A percentile compares a stretch with the other conserved stretches of the same genome.
Conservation (phyloP, 768 basidiomycete species). For the Trametes maxima region DNA sequence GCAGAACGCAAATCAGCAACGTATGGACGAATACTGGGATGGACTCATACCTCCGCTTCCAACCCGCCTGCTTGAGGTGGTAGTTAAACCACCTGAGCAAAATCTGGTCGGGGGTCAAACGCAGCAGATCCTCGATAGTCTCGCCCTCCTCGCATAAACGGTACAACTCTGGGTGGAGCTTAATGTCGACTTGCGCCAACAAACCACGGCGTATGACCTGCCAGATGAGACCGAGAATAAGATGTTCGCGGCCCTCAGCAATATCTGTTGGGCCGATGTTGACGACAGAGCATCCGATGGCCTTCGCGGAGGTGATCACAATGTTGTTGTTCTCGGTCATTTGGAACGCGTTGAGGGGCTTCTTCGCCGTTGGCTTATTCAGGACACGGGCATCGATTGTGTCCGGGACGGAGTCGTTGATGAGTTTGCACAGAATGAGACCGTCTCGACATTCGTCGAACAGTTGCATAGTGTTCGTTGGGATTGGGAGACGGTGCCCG, state of each 20-base stretch:
- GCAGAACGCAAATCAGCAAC: background rate
- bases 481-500: conserved; percentile 82
- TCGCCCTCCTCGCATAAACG: conserved; percentile 95
- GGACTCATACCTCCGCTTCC: conserved; percentile 71
- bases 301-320: conserved; percentile 96
- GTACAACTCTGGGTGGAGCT: conserved; percentile 96
- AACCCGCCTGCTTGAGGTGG: conserved; percentile 93
- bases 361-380: conserved; percentile 80
- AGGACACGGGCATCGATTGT: conserved; percentile 98
- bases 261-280: conserved; percentile 96
- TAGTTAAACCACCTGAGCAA: conserved; percentile 99
- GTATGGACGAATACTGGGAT: background rate
- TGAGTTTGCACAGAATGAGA: conserved; percentile 94
- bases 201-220: conserved; percentile 95
- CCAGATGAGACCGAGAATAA: conserved; percentile 98
- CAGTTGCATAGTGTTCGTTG: conserved; percentile 96
- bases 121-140: conserved; percentile 93
- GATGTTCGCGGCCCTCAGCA: conserved; percentile 90
- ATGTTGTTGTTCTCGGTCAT: conserved; percentile 99
- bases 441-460: conserved; percentile 98
- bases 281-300: conserved; percentile 97
- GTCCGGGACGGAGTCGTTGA: conserved; percentile 99
- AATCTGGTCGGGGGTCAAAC: conserved; percentile 96
- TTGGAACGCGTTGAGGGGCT: conserved; percentile 95
- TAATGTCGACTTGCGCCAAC: conserved; percentile 95